A percentile compares a stretch with the other conserved stretches of the same genome.
These are phyloP conservation scores for Aspergillus pseudotamarii DNA, from an alignment of 2,329 filamentous ascomycete genomes.

Conservation along the genomic window DNA sequence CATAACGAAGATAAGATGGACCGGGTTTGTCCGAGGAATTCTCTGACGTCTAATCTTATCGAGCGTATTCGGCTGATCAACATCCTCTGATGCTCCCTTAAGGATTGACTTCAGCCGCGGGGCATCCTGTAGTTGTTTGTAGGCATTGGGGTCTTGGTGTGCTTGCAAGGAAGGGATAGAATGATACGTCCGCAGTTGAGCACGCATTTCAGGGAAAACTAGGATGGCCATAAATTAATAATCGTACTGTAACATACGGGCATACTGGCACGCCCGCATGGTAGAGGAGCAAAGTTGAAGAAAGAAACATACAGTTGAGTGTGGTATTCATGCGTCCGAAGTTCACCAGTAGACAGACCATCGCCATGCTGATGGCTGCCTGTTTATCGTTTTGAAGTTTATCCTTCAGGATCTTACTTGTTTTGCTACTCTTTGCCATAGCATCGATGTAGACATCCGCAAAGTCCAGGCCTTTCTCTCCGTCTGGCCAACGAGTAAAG, in stretches of 20 bases:
- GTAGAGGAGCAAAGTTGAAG: conserved; percentile 8
- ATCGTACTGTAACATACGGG: neutral
- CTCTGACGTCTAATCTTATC: conserved; percentile 73
- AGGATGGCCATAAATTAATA: conserved; percentile 17
- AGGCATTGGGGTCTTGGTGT: conserved; percentile 90
- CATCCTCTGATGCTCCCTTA: conserved; percentile 93
- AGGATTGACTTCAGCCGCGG: conserved; percentile 94
- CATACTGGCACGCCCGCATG: neutral
- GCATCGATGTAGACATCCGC: conserved; percentile 97
- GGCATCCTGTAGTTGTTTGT: conserved; percentile 97
- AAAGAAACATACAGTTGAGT: conserved; percentile 74
- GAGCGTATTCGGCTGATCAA: conserved; percentile 78
- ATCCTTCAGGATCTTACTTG: conserved; percentile 96
- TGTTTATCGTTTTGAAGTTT: conserved; percentile 90
- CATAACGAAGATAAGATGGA: conserved; percentile 95
- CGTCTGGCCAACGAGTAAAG: conserved; percentile 91
- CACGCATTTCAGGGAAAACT: conserved; percentile 99
- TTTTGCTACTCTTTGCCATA: conserved; percentile 98
- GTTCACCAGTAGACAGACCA: conserved; percentile 97
- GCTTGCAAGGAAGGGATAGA: conserved; percentile 96
- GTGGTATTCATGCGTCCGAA: conserved; percentile 99
- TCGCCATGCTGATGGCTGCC: conserved; percentile 96
- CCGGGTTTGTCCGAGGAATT: conserved; percentile 87
- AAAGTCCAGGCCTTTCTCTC: conserved; percentile 73
- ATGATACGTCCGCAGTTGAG: conserved; percentile 95